Evolutionary conservation across 495 filamentous ascomycete species (phyloP).

Genomic region (Barbatosphaeria neglecta): DNA sequence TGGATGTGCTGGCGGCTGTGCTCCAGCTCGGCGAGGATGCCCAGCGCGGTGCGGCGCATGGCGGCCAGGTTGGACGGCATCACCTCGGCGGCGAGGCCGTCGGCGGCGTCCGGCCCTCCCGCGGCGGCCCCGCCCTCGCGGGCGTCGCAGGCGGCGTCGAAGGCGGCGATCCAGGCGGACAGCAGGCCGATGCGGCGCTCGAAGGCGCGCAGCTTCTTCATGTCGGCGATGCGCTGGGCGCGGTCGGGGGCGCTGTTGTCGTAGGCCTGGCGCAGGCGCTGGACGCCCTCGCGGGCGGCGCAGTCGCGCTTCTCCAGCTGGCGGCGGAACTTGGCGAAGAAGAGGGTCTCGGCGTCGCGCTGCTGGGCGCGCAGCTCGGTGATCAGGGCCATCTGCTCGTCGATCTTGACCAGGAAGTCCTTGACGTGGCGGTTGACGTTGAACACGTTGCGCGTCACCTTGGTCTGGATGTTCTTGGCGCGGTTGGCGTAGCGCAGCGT

Average conservation of each 20-base stretch:
- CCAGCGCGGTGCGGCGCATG: constrained; percentile 79
- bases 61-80: constrained; percentile 54
- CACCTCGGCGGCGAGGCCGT: constrained; percentile 51
- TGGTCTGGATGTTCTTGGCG: constrained; percentile 99
- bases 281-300: constrained; percentile 69
- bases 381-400: constrained; percentile 86
- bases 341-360: constrained; percentile 75
- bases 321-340: constrained; percentile 83
- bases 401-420: constrained; percentile 94
- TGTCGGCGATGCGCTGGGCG: constrained; percentile 61
- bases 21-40: constrained; percentile 78
- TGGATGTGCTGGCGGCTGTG: constrained; percentile 81
- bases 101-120: no score
- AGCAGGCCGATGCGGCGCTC: constrained; percentile 75
- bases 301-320: constrained; percentile 71
- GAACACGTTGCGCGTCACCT: constrained; percentile 95
- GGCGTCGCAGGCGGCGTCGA: constrained; percentile 68
- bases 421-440: constrained; percentile 99
- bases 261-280: constrained; percentile 69
- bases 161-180: constrained; percentile 84
- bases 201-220: constrained; percentile 75
- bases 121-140: constrained; percentile 54
- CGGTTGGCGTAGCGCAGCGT: constrained; percentile 95
- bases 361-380: constrained; percentile 88
- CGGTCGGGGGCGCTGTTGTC: constrained; percentile 71